Percentiles rank a stretch among this genome's conserved stretches.
Evolutionary conservation across 2,329 filamentous ascomycete species (phyloP).

Genomic region (Fonsecaea pugnacius): DNA sequence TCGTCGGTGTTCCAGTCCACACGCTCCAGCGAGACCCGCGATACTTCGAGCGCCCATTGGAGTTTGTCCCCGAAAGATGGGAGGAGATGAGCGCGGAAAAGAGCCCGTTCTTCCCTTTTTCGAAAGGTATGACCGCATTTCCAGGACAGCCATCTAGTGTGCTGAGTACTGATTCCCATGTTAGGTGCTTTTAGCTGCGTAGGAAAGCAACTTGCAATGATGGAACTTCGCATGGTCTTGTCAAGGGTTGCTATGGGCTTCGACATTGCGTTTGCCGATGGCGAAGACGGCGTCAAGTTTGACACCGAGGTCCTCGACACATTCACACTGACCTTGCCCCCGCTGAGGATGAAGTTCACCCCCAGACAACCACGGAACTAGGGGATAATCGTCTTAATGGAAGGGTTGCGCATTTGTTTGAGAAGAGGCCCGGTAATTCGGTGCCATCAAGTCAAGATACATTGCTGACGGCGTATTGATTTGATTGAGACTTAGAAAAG

Average conservation of each 20-base stretch:
- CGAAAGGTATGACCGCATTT: background rate
- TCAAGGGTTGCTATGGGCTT: background rate
- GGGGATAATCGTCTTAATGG: background rate
- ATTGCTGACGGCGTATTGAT: too few relatives aligned
- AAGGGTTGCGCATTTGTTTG: background rate
- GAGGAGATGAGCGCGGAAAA: background rate
- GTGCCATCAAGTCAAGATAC: background rate
- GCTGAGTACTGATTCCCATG: background rate
- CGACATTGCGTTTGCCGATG: background rate
- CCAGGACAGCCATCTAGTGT: background rate
- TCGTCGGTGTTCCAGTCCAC: background rate
- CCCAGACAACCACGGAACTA: background rate
- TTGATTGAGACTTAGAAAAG: too few relatives aligned
- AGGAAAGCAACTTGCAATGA: slow-evolving; percentile 2
- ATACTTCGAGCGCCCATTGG: background rate
- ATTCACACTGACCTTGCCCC: background rate
- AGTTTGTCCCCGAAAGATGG: background rate
- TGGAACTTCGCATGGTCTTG: slow-evolving; percentile 3
- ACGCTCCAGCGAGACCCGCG: background rate
- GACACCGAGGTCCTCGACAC: background rate
- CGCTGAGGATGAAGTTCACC: background rate
- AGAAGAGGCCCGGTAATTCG: background rate
- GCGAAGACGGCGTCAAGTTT: background rate
- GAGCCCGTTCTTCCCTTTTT: background rate
- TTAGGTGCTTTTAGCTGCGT: background rate